Base-by-base conservation (phyloP, 495 filamentous ascomycete species). In the Lophiotrema nucula region DNA sequence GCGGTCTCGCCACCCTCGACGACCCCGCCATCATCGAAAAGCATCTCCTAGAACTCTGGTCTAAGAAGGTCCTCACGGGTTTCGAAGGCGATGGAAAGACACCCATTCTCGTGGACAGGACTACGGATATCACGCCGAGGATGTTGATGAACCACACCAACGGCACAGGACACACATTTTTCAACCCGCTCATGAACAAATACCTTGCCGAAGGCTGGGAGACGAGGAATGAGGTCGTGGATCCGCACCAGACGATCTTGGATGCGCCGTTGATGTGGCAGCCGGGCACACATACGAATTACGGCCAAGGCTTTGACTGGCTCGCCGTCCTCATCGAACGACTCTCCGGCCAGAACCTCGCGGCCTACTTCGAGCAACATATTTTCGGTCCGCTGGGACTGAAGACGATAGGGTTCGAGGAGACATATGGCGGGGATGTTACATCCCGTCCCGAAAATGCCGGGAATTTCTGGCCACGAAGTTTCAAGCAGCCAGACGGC, bases 111-210 rank as follows among this genome's bases (percentile, higher is more conserved):
- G 56, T 37, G 18, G 48, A 47, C 28, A 10, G 6, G 11, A 31
- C 46, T 19, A 18, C 16, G 2, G 13, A 26, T 1, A 44, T 60
- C n/a, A 60, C 56, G 19, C 56, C 56, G 6, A 2, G 56, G 2
- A 60, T 60, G 56, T 28, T 60, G n/a, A 53, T 60, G 47, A 60
- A 60, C 31, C 56, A 60, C 21, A 60, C 56, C 1, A 26, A 60
- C 33, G 48, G 56, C 6, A 25, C 19, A 11, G 48, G 56, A 8
- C 47, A 60, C 28, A 22, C 56, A 15, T 53, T 28, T 41, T 60
- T 53, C 49, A 53, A 60, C 41, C n/a, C 48, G 5, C 27, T 60
- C 15, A 10, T 53, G 3, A 19, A 25, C 28, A 28, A 47, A 19
- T 60, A 60, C 19, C 28, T 60, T 5, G 22, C 23, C 11, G 41